Base-by-base conservation (phyloP, 1,284 basidiomycete genomes). In the Cryptococcus sp. region DNA sequence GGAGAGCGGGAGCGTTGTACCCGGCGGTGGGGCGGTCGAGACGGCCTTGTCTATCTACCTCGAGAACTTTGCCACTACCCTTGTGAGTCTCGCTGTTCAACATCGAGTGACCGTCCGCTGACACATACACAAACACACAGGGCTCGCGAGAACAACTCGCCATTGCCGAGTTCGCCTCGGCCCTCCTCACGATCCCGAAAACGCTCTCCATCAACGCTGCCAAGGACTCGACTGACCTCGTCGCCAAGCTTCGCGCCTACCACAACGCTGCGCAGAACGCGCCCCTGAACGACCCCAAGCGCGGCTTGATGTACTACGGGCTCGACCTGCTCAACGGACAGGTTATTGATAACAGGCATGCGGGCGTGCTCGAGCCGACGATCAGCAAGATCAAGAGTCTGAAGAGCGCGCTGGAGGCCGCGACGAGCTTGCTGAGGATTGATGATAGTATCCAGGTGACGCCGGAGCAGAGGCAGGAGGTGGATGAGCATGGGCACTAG, bases 71-170 rank as follows among this genome's bases (percentile, higher is more conserved):
- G 96, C 96, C 1, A 97, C 92, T 7, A 98, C 94, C 20, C 80
- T 96, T 71, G 91, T 93, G 72, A 74, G 86, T 80, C 28, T 7
- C 18, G 35, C 28, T 46, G 37, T 35, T 46, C 20, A 28, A 11
- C 23, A 18, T 18, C 16, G 21, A 16, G n/a, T 43, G 36, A 40
- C 20, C 20, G 15, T 42, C 40, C n/a, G 57, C 60, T 62, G 38
- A 59, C 39, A 15, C 15, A 0, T 7, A 12, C n/a, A n/a, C n/a
- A n/a, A n/a, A n/a, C n/a, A n/a, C 11, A 9, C 71, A 94, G 91
- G 95, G 95, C 45, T 98, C 94, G 35, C 84, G 96, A 68, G 96
- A 99, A 79, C 96, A 99, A 78, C 82, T 99, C 46, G 96, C 96
- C 28, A 98, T 99, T 68, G 96, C 95, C 38, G 96, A 99, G 77